Conservation (phyloP, 1,284 basidiomycete genomes). For the Grifola frondosa region DNA sequence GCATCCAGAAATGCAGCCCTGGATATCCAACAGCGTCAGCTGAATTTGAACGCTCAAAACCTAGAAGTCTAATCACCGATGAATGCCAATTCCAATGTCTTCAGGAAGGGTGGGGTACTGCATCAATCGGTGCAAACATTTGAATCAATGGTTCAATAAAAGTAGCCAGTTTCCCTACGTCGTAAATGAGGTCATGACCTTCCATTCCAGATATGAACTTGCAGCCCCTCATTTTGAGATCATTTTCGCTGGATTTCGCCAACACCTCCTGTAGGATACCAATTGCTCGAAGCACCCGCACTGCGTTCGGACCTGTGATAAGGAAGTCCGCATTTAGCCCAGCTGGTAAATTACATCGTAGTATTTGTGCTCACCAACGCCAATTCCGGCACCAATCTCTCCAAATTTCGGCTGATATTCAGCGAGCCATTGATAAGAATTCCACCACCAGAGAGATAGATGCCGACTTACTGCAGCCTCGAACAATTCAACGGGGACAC, state of each 20-base stretch:
- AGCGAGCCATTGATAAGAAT: neutral
- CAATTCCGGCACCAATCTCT: constrained; percentile 54
- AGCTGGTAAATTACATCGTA: neutral
- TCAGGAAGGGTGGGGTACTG: constrained; percentile 15
- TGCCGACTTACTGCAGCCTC: constrained; percentile 41
- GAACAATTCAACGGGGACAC: constrained; percentile 48
- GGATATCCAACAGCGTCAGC: neutral
- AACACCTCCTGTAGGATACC: constrained; percentile 46
- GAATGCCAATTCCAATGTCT: constrained; percentile 32
- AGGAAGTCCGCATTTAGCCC: neutral
- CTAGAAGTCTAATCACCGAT: too few relatives aligned
- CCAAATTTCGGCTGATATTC: constrained; percentile 39
- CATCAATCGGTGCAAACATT: neutral
- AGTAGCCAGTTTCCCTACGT: constrained; percentile 35
- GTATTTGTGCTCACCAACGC: constrained; percentile 37
- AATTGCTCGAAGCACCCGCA: constrained; percentile 44
- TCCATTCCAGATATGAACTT: constrained; percentile 41
- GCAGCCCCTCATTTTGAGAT: constrained; percentile 37
- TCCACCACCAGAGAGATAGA: neutral
- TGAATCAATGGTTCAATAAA: neutral
- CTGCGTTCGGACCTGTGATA: constrained; percentile 47
- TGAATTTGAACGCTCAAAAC: constrained; percentile 15
- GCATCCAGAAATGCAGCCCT: constrained; percentile 52
- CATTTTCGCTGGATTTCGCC: constrained; percentile 35
- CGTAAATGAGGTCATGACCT: constrained; percentile 45